These are phyloP conservation scores for Solanum lycopersicoides DNA, from an alignment of 257 asterid genomes.

Conservation along the genomic window DNA sequence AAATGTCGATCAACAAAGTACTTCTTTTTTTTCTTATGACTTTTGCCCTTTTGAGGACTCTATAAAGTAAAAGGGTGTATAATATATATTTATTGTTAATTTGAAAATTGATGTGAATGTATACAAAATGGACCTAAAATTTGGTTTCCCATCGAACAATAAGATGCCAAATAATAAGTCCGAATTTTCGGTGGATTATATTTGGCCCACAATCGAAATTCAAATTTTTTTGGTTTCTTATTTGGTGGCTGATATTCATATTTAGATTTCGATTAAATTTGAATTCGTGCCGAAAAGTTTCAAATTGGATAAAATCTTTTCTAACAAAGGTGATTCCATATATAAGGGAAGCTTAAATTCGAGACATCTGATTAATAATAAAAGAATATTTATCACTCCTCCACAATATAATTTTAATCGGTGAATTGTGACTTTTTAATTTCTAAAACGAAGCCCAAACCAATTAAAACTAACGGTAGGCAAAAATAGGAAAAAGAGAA, in stretches of 20 bases:
- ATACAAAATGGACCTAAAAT: neutral
- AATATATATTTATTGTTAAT: neutral
- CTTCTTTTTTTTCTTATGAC: neutral
- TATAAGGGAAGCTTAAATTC: accelerated
- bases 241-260: accelerated
- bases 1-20: neutral
- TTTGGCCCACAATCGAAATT: neutral
- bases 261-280: too few relatives aligned
- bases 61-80: neutral
- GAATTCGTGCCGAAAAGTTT: accelerated
- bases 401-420: too few relatives aligned
- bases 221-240: accelerated
- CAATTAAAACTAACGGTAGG: neutral
- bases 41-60: neutral
- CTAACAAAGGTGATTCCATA: accelerated
- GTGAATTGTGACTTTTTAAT: too few relatives aligned
- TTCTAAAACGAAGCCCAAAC: too few relatives aligned
- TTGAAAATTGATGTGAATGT: neutral
- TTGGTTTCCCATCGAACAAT: neutral
- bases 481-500: neutral
- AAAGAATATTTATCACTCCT: too few relatives aligned
- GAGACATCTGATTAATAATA: accelerated
- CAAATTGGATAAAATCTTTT: accelerated
- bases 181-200: neutral
- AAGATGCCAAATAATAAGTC: neutral